Base-by-base conservation (phyloP, 177 flowering plant species). In the Vitis hybrid region DNA sequence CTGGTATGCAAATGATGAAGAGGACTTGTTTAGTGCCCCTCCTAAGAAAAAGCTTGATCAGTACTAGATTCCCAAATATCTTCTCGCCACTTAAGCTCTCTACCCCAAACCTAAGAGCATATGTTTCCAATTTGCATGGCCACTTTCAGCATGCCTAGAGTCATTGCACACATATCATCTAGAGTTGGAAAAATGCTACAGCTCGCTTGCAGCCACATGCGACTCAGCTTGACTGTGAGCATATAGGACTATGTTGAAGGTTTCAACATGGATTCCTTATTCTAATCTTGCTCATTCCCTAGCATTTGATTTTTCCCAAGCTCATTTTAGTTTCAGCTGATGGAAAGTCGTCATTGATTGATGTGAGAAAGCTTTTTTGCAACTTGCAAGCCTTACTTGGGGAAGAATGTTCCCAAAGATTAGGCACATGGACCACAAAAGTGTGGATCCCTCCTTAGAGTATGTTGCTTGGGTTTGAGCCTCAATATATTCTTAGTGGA, bases 291-390 rank as follows among this genome's bases (percentile, higher is more conserved):
- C 91, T 45, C 20, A 83, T 57, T 88, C 97, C n/a, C 90, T 94
- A 61, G 87, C 97, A 12, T 94, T 94, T 76, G 98, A 92, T 20
- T 85, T 94, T 88, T 73, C 97, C 98, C 10, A 92, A 97, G 97
- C 90, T 94, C 68, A 90, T 89, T 52, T 94, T 97, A 20, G 88
- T 93, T 58, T 90, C 97, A 14, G 77, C 83, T 69, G 96, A 94
- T 75, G 98, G 98, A 50, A 89, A 83, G 63, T 76, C 93, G 22
- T 80, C 97, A 16, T 82, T 94, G 53, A 88, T 88, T 55, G 90
- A 92, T 79, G 90, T 91, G 63, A 82, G 97, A 61, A 85, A 85
- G 81, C 76, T 88, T 68, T 45, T 95, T 73, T 87, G 76, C 74
- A 75, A 81, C 5, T 76, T 20, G 73, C 26, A 71, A 68, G 63